Base-by-base conservation (phyloP, 2,329 filamentous ascomycete species). In the Gnomoniopsis smithogilvyi region DNA sequence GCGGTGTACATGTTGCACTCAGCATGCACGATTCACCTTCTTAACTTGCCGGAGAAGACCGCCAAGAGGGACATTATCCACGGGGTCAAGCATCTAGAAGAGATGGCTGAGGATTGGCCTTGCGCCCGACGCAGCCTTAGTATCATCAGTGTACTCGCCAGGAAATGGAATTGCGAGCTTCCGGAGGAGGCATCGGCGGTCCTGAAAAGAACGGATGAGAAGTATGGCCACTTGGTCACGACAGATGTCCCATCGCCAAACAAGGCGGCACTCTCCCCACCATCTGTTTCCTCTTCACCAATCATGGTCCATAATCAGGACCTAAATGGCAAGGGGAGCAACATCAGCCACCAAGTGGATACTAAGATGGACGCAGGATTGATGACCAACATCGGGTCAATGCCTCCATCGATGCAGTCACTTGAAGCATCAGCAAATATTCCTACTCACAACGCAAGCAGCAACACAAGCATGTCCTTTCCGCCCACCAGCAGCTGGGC, bases 1-100 rank as follows among this genome's bases (percentile, higher is more conserved):
- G 93, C 90, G 3, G 92, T 98, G 0, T 99, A 99, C 72, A 97
- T 98, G 74, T 83, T 90, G 0, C 94, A 98, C 72, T 95, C 92
- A 4, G 93, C 95, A 33, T 96, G 92, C 70, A 97, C 92, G 0
- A 96, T 98, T 43, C 95, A 98, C 68, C 78, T 99, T 21, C 85
- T 99, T 38, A 97, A 97, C 65, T 78, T 98, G 1, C 93, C 93
- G 0, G 93, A 97, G 66, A 96, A 95, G 75, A 95, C 91, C 33
- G 92, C 95, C 4, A 89, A 86, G 67, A 81, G 94, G 66, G 94
- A 98, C 72, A 91, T 99, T 46, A 89, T 91, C 4, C 93, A 97
- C 67, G 92, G 94, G 1, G 82, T 96, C 47, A 94, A 91, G 68
- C 91, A 96, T 63, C 83, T 98, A 1, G 94, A 98, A 72, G 94